Percentiles rank a stretch among this genome's conserved stretches.
Evolutionary conservation across 2,329 filamentous ascomycete species (phyloP).

Genomic region (Aspergillus brasiliensis): DNA sequence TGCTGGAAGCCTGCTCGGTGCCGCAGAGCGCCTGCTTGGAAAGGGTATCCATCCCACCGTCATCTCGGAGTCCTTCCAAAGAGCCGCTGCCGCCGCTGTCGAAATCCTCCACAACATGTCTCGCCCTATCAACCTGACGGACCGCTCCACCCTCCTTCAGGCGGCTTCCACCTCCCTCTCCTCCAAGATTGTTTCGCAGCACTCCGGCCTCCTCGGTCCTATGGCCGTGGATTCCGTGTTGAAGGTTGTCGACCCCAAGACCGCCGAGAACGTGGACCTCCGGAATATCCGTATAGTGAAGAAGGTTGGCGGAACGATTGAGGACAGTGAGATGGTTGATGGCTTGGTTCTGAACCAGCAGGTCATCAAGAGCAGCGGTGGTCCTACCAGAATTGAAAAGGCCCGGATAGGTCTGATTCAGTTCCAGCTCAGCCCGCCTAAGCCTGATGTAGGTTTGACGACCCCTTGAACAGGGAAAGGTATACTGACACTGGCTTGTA

Average conservation of each 20-base stretch:
- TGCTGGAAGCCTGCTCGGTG: conserved; percentile 89
- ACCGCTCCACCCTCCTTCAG: conserved; percentile 88
- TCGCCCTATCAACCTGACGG: conserved; percentile 83
- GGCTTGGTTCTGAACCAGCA: conserved; percentile 89
- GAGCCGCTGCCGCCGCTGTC: conserved; percentile 86
- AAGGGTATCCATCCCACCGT: conserved; percentile 97
- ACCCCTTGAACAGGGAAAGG: background rate
- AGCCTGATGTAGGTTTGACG: conserved; percentile 75
- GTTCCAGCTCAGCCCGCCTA: conserved; percentile 97
- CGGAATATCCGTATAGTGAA: conserved; percentile 97
- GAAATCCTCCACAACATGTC: conserved; percentile 93
- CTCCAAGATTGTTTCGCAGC: conserved; percentile 97
- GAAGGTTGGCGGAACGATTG: conserved; percentile 96
- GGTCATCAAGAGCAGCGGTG: conserved; percentile 90
- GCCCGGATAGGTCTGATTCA: conserved; percentile 95
- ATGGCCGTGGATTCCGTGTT: conserved; percentile 98
- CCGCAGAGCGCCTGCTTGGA: conserved; percentile 83
- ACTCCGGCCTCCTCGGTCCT: conserved; percentile 90
- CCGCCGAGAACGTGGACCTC: conserved; percentile 92
- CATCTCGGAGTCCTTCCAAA: conserved; percentile 96
- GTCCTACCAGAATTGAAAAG: conserved; percentile 93
- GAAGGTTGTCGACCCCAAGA: conserved; percentile 94
- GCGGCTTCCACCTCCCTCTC: conserved; percentile 95
- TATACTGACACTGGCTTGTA: conserved; percentile 36
- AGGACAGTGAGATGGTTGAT: conserved; percentile 96